phyloP scores from a whole-genome alignment of 23 red algal species.

The Rhodosorus marinus region DNA sequence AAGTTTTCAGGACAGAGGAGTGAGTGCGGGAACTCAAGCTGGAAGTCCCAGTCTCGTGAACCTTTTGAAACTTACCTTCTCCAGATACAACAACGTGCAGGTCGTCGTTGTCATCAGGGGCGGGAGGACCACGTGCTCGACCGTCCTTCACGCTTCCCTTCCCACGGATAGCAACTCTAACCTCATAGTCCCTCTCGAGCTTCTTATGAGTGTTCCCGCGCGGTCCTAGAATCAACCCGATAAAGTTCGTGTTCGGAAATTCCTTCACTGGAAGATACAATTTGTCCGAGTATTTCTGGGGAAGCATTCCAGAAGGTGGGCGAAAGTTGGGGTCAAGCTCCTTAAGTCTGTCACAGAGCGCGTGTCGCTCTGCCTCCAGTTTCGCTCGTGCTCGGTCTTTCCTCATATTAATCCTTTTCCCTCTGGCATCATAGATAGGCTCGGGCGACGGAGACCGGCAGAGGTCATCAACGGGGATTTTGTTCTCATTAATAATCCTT shows the following conservation, averaged over 20 bases:
- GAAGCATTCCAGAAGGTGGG: conserved; percentile 43
- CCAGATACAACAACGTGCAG: conserved; percentile 70
- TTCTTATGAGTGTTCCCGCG: conserved; percentile 91
- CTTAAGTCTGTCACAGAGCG: conserved; percentile 23
- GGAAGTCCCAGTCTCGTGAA: too few species aligned
- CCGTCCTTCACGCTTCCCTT: conserved; percentile 85
- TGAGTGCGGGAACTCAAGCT: too few species aligned
- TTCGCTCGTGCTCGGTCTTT: conserved; percentile 58
- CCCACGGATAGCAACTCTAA: conserved; percentile 71
- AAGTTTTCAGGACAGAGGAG: too few species aligned
- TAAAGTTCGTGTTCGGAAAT: conserved; percentile 60
- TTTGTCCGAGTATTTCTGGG: conserved; percentile 32
- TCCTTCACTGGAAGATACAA: conserved; percentile 22
- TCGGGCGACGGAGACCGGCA: conserved; percentile 82
- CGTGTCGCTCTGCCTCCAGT: conserved; percentile 44
- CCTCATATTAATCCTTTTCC: conserved; percentile 75
- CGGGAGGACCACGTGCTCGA: conserved; percentile 24
- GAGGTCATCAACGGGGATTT: conserved; percentile 56
- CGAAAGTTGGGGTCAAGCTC: conserved; percentile 49
- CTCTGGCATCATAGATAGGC: conserved; percentile 66
- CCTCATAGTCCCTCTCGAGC: conserved; percentile 65
- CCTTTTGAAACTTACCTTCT: too few species aligned
- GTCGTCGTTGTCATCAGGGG: conserved; percentile 64
- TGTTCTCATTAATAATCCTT: too few species aligned
- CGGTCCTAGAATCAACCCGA: conserved; percentile 81